A percentile compares a stretch with the other conserved stretches of the same genome.
These are phyloP conservation scores for Mortierella sp. DNA, from an alignment of 371 early-diverging fungal species.

Conservation along the genomic window DNA sequence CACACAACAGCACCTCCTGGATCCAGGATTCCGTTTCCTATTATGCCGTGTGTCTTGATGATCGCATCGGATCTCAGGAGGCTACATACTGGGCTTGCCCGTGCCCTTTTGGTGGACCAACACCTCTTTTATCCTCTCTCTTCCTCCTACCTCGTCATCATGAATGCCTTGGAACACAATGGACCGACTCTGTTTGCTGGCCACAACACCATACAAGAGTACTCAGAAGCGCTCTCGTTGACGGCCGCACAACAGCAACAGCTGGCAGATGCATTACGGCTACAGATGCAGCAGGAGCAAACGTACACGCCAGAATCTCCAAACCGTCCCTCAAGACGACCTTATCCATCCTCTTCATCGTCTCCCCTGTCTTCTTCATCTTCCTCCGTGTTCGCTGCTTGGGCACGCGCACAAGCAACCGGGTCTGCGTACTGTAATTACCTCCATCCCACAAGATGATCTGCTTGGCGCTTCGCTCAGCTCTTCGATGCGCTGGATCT, in stretches of 20 bases:
- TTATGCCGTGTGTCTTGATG: too few species aligned
- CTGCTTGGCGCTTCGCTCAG: too few species aligned
- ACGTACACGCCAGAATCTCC: neutral
- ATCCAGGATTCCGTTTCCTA: too few species aligned
- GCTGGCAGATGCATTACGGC: conserved; percentile 6
- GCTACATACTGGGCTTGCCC: too few species aligned
- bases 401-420: conserved; percentile 41
- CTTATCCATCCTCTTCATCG: too few species aligned
- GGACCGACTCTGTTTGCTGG: neutral
- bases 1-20: too few species aligned
- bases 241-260: conserved; percentile 4
- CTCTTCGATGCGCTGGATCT: too few species aligned
- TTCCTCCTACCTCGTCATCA: neutral
- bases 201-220: conserved; percentile 5
- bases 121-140: neutral
- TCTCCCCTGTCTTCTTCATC: conserved; percentile 8
- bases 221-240: conserved; percentile 9
- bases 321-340: neutral
- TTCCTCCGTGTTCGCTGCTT: conserved; percentile 25
- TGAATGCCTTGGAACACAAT: neutral
- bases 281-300: conserved; percentile 10
- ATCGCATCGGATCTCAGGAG: too few species aligned
- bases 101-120: neutral
- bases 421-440: conserved; percentile 40
- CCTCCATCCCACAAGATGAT: too few species aligned